These are phyloP conservation scores for Cladosporium sp. DNA, from an alignment of 2,329 filamentous ascomycete species.

Conservation along the genomic window DNA sequence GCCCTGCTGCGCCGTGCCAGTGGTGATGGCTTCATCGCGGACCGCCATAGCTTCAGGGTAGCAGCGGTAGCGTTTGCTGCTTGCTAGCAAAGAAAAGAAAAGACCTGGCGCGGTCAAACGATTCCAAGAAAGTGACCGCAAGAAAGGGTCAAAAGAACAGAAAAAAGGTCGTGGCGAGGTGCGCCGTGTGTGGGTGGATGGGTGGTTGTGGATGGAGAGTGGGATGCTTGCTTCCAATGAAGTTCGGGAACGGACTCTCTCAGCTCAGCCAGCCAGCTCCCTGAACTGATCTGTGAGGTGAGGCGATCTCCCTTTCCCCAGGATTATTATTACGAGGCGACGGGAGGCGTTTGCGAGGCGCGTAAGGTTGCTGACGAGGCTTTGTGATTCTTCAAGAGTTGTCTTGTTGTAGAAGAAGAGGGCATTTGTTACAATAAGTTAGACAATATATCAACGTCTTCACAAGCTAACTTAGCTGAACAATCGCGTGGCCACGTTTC, in stretches of 20 bases:
- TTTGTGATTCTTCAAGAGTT: neutral
- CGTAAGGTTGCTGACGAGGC: slow-evolving; percentile 5
- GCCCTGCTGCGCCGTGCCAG: slow-evolving; percentile 45
- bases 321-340: neutral
- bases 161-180: neutral
- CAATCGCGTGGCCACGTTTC: neutral
- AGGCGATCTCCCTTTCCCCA: slow-evolving; percentile 13
- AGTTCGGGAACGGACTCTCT: neutral
- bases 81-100: neutral
- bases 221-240: neutral
- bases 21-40: slow-evolving; percentile 30
- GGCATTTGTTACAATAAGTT: too few relatives aligned
- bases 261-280: neutral
- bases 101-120: slow-evolving; percentile 2
- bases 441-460: neutral
- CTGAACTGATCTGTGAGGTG: slow-evolving; percentile 3
- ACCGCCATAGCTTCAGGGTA: slow-evolving; percentile 31
- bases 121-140: neutral
- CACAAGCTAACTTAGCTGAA: neutral
- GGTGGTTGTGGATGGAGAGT: neutral
- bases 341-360: neutral
- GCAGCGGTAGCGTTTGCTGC: neutral
- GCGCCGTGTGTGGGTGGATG: neutral
- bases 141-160: neutral
- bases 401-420: neutral